A percentile compares a stretch with the other conserved stretches of the same genome.
Evolutionary conservation across 1,284 basidiomycete species (phyloP).

Genomic region (Microbotryomycetes sp.): DNA sequence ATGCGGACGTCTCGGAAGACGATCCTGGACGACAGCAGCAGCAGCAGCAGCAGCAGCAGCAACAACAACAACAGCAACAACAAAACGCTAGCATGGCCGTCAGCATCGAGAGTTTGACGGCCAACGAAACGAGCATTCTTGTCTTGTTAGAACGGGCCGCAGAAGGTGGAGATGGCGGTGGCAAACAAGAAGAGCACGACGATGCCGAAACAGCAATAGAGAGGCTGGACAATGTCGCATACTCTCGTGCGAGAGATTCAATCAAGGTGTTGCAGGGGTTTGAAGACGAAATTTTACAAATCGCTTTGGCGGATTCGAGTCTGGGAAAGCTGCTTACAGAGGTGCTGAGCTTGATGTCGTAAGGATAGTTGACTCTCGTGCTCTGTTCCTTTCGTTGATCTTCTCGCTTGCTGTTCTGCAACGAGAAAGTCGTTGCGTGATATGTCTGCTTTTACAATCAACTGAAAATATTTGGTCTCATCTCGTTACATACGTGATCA

Average conservation of each 20-base stretch:
- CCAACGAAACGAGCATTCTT: constrained; percentile 23
- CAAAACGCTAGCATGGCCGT: constrained; percentile 1
- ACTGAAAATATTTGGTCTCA: background rate
- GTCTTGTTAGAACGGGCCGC: constrained; percentile 21
- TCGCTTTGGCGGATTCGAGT: constrained; percentile 18
- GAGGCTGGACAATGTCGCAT: constrained; percentile 25
- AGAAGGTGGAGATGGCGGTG: constrained; percentile 5
- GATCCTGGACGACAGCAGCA: background rate
- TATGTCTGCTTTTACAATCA: background rate
- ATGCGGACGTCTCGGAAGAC: background rate
- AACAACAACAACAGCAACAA: background rate
- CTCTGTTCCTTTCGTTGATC: too few species aligned
- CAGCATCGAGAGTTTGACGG: constrained; percentile 12
- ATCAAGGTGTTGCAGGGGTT: constrained; percentile 14
- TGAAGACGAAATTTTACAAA: constrained; percentile 6
- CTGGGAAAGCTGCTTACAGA: constrained; percentile 26
- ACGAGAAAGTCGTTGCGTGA: too few species aligned
- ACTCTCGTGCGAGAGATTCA: constrained; percentile 2
- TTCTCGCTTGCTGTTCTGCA: too few species aligned
- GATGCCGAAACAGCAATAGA: constrained; percentile 1
- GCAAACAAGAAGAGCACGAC: constrained; percentile 2
- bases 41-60: background rate
- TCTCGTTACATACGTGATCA: too few species aligned
- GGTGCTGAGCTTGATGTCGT: constrained; percentile 10
- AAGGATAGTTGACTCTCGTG: too few species aligned